These are phyloP conservation scores for Juglanconis oblonga DNA, from an alignment of 2,329 filamentous ascomycete species.

Conservation along the genomic window DNA sequence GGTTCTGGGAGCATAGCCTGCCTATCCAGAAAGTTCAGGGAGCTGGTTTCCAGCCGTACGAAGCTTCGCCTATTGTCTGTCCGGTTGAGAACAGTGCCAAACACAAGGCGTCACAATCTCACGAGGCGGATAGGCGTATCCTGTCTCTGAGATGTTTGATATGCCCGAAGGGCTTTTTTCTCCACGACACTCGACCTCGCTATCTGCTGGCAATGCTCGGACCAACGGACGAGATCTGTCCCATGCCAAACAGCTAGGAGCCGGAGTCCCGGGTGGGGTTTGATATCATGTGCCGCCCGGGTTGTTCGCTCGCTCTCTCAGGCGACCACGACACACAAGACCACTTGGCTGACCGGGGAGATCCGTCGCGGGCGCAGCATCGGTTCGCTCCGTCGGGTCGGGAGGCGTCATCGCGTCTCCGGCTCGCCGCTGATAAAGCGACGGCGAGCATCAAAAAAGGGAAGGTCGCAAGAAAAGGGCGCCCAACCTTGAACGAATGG, in stretches of 20 bases:
- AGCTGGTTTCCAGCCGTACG: too few species aligned
- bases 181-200: too few species aligned
- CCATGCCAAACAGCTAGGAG: too few species aligned
- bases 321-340: background rate
- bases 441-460: background rate
- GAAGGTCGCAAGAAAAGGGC: background rate
- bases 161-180: background rate
- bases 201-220: too few species aligned
- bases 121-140: background rate
- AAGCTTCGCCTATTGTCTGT: too few species aligned
- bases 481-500: background rate
- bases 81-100: too few species aligned
- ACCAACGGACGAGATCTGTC: too few species aligned
- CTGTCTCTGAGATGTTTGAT: background rate
- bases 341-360: background rate
- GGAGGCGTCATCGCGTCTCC: background rate
- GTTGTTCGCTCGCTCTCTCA: too few species aligned
- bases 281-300: too few species aligned
- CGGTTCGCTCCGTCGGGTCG: background rate
- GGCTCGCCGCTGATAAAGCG: background rate
- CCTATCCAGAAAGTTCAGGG: too few species aligned
- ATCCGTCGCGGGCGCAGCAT: background rate
- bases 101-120: background rate
- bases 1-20: background rate
- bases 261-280: too few species aligned